Conservation (phyloP, 2,329 filamentous ascomycete genomes). For the Stagonosporopsis chrysanthemi region DNA sequence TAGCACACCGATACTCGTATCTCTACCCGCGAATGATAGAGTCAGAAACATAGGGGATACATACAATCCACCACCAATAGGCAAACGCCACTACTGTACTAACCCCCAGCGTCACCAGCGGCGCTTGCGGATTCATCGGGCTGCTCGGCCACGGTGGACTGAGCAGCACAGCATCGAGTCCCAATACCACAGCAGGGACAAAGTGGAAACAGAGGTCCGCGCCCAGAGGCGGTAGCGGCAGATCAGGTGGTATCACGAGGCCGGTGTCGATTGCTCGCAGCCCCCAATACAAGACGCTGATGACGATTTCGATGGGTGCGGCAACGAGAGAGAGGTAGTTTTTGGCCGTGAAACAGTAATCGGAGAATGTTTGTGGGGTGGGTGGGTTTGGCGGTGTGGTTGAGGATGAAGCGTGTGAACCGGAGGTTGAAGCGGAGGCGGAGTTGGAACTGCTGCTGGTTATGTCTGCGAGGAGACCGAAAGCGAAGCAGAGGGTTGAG, state of each 20-base stretch:
- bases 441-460: constrained; percentile 2
- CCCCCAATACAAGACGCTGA: constrained; percentile 77
- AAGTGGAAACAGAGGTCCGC: constrained; percentile 59
- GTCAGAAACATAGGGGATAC: not conserved
- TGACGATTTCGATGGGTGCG: constrained; percentile 74
- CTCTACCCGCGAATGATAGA: not conserved
- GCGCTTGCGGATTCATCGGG: constrained; percentile 60
- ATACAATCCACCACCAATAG: constrained; percentile 76
- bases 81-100: constrained; percentile 67
- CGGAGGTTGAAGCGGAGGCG: not conserved
- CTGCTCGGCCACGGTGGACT: constrained; percentile 70
- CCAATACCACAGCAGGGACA: constrained; percentile 70
- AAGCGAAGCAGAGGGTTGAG: constrained; percentile 66
- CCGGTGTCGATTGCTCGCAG: constrained; percentile 63
- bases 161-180: constrained; percentile 70
- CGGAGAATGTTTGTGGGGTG: constrained; percentile 49
- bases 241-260: constrained; percentile 58
- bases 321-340: constrained; percentile 71
- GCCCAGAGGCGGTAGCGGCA: constrained; percentile 52
- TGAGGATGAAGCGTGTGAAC: not conserved
- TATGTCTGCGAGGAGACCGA: constrained; percentile 71
- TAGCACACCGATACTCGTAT: not conserved
- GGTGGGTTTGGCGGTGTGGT: not conserved
- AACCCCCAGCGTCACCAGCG: constrained; percentile 65
- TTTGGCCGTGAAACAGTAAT: constrained; percentile 68